These are phyloP conservation scores for Coniochaeta sp. DNA, from an alignment of 2,329 filamentous ascomycete species.

Conservation along the genomic window DNA sequence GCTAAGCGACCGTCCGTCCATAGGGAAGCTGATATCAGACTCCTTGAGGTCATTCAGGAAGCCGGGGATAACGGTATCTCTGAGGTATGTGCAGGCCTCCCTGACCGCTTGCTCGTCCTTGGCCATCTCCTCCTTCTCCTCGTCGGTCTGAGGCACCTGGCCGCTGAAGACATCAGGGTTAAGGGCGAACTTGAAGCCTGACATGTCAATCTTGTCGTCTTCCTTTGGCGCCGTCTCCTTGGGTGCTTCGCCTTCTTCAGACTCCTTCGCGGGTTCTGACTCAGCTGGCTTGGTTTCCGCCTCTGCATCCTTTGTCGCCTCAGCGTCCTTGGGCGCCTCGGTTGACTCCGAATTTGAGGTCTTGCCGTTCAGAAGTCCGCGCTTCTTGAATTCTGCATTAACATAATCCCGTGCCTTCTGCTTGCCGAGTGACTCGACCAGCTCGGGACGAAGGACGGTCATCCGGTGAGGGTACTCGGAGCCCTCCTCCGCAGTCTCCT, in stretches of 20 bases:
- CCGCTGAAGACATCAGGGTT: conserved; percentile 96
- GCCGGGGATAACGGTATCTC: conserved; percentile 71
- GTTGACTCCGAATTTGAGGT: conserved; percentile 11
- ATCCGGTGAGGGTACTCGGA: conserved; percentile 84
- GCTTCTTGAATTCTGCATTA: conserved; percentile 65
- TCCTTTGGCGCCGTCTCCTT: conserved; percentile 29
- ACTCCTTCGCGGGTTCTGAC: conserved; percentile 12
- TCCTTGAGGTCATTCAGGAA: conserved; percentile 82
- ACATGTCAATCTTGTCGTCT: conserved; percentile 73
- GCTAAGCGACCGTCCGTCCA: conserved; percentile 92
- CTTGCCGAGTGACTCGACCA: conserved; percentile 80
- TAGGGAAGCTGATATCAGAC: conserved; percentile 92
- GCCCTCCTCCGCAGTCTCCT: conserved; percentile 54
- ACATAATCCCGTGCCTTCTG: conserved; percentile 86
- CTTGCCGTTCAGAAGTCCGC: conserved; percentile 33
- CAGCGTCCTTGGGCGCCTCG: conserved; percentile 19
- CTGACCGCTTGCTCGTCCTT: conserved; percentile 86
- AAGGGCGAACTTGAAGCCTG: conserved; percentile 77
- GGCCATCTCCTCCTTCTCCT: conserved; percentile 76
- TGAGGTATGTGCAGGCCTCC: conserved; percentile 71
- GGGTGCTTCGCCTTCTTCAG: conserved; percentile 23
- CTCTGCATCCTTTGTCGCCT: conserved; percentile 25
- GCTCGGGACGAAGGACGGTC: conserved; percentile 85
- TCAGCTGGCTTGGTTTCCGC: conserved; percentile 43
- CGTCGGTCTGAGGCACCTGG: conserved; percentile 80